Conservation (phyloP, 345 rosid species). For the Gossypium anomalum region DNA sequence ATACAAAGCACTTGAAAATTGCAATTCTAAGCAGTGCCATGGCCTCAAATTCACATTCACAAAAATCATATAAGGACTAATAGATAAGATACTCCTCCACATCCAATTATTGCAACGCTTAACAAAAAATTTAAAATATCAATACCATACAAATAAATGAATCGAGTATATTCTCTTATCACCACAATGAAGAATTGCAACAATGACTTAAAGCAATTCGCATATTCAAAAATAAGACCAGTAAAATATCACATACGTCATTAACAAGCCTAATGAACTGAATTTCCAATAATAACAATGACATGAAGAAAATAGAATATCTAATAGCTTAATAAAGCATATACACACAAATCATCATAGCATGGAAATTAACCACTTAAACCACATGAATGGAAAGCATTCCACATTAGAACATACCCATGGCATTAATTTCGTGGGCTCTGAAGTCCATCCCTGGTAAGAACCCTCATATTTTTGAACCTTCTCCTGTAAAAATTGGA, state of each 20-base stretch:
- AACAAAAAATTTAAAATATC: background rate
- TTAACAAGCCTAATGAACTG: background rate
- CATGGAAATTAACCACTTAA: background rate
- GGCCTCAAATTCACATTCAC: background rate
- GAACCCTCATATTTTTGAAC: slow-evolving; percentile 81
- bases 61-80: background rate
- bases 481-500: slow-evolving; percentile 76
- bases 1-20: background rate
- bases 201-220: background rate
- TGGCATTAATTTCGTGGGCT: slow-evolving; percentile 74
- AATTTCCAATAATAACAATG: background rate
- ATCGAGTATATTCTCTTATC: background rate
- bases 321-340: background rate
- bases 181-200: background rate
- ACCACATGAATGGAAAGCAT: background rate
- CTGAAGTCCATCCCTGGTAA: slow-evolving; percentile 77
- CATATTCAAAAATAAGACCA: background rate
- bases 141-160: background rate
- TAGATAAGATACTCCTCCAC: background rate
- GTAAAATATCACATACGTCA: background rate
- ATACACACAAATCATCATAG: background rate
- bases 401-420: slow-evolving; percentile 51
- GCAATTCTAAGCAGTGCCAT: background rate
- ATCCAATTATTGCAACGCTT: background rate
- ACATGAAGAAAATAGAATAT: background rate